Percentiles rank a stretch among this genome's conserved stretches.
These are phyloP conservation scores for Kandelia obovata DNA, from an alignment of 345 rosid genomes.

Conservation along the genomic window DNA sequence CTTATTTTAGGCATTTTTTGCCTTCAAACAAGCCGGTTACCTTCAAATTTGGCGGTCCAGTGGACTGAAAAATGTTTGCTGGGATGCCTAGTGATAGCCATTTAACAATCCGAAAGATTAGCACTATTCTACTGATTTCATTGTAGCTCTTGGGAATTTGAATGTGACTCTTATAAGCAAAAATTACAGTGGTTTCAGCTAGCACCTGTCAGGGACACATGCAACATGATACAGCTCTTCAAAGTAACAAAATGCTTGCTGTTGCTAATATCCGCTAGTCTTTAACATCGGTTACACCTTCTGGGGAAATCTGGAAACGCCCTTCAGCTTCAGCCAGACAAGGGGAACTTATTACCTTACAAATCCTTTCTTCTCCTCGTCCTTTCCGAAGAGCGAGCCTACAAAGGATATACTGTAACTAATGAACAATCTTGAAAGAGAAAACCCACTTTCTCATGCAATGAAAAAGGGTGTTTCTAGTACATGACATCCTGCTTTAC, in stretches of 20 bases:
- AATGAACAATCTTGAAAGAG: not conserved
- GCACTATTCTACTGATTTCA: too few relatives aligned
- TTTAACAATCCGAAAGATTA: too few relatives aligned
- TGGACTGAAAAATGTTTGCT: too few relatives aligned
- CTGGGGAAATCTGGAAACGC: conserved; percentile 76
- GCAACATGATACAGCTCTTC: too few relatives aligned
- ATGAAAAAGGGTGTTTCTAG: not conserved
- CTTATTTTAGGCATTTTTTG: too few relatives aligned
- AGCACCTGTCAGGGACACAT: too few relatives aligned
- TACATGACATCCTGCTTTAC: not conserved
- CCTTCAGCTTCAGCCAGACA: conserved; percentile 94
- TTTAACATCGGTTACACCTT: conserved; percentile 84
- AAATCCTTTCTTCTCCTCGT: conserved; percentile 92
- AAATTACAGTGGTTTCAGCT: too few relatives aligned
- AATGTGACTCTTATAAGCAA: too few relatives aligned
- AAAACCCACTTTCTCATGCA: not conserved
- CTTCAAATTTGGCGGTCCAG: too few relatives aligned
- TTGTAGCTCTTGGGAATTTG: too few relatives aligned
- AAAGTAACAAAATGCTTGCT: not conserved
- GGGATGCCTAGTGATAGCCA: too few relatives aligned
- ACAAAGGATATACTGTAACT: not conserved
- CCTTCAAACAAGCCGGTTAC: too few relatives aligned
- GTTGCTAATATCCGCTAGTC: conserved; percentile 27
- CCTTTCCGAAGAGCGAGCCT: conserved; percentile 92
- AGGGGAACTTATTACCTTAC: conserved; percentile 96